Evolutionary conservation across 2,329 filamentous ascomycete genomes (phyloP).

Genomic region (Botrytis porri): DNA sequence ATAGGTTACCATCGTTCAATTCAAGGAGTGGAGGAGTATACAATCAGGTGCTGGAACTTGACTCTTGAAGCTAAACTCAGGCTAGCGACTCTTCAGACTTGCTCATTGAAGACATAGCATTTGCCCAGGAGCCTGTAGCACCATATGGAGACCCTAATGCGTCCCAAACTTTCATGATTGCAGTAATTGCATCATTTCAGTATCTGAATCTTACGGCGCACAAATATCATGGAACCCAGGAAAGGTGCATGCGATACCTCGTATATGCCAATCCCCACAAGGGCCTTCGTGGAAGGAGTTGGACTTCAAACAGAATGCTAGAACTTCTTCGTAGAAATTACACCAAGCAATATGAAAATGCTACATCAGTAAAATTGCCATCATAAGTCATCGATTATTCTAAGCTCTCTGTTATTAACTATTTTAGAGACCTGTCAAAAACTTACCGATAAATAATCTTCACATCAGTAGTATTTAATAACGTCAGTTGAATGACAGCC

Average conservation of each 20-base stretch:
- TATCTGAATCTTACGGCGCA: background rate
- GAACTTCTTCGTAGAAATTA: background rate
- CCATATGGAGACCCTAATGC: background rate
- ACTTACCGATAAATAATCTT: background rate
- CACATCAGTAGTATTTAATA: background rate
- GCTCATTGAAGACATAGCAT: background rate
- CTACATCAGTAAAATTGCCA: background rate
- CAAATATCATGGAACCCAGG: background rate
- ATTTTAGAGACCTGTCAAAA: too few species aligned
- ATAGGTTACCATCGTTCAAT: background rate
- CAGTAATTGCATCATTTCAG: background rate
- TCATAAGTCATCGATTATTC: background rate
- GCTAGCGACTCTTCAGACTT: background rate
- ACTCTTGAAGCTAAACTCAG: background rate
- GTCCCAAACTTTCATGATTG: background rate
- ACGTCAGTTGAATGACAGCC: background rate
- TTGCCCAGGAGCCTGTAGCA: background rate
- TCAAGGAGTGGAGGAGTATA: background rate
- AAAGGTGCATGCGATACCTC: background rate
- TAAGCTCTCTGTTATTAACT: too few species aligned
- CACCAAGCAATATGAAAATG: background rate
- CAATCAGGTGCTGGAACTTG: background rate
- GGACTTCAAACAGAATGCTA: background rate
- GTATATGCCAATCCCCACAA: background rate
- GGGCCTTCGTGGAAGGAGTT: background rate